Percentiles rank a stretch among this genome's conserved stretches.
phyloP scores from a whole-genome alignment of 2,329 filamentous ascomycete species.

The Aspergillus pseudoglaucus region DNA sequence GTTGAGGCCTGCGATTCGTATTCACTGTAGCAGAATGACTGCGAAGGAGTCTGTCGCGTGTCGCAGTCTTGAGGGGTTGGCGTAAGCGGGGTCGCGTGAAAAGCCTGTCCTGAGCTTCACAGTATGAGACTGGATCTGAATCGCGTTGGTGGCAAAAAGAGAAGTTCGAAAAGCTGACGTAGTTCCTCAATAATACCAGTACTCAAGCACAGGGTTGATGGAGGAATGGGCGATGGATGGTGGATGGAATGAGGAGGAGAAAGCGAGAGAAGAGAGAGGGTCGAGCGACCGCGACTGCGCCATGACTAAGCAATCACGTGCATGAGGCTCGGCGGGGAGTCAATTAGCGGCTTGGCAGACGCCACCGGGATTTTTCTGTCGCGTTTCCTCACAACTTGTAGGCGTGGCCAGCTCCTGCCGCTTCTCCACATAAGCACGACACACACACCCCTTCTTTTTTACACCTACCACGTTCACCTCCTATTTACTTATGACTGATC shows the following conservation, averaged over 20 bases:
- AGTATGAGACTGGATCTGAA: background rate
- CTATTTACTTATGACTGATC: background rate
- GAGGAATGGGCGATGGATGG: background rate
- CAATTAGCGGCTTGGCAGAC: slow-evolving; percentile 12
- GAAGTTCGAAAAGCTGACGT: background rate
- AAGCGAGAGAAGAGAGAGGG: background rate
- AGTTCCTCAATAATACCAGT: background rate
- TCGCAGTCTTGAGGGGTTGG: slow-evolving; percentile 15
- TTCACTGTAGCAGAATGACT: slow-evolving; percentile 10
- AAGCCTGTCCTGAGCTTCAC: background rate
- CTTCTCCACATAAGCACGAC: slow-evolving; percentile 13
- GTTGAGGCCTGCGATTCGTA: slow-evolving; percentile 10
- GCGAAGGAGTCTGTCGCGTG: slow-evolving; percentile 20
- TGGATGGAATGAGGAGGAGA: slow-evolving; percentile 4
- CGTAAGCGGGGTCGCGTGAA: slow-evolving; percentile 26
- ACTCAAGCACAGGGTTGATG: background rate
- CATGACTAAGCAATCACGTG: slow-evolving; percentile 15
- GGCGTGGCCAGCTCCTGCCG: slow-evolving; percentile 12
- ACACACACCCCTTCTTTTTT: background rate
- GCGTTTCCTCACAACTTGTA: slow-evolving; percentile 9
- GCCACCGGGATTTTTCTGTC: slow-evolving; percentile 11
- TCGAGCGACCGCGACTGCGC: slow-evolving; percentile 1
- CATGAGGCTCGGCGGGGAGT: slow-evolving; percentile 14
- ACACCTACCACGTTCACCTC: background rate
- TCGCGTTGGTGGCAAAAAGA: background rate